Conservation (phyloP, 2,329 filamentous ascomycete species). For the Trichoderma aggressivum region DNA sequence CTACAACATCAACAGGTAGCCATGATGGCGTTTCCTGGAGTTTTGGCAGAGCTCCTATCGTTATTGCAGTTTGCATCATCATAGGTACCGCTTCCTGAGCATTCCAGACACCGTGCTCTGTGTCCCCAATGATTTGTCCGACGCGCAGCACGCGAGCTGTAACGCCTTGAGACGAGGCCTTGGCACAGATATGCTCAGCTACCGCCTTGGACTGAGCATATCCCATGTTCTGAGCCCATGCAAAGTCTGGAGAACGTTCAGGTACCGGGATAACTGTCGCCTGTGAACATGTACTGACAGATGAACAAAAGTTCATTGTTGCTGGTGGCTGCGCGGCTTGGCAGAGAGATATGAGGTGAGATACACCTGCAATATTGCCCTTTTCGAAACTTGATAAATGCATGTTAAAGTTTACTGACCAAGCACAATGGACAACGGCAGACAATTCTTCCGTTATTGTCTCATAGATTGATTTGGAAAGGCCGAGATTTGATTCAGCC, state of each 20-base stretch:
- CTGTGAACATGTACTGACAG: conserved; percentile 1
- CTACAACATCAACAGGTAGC: background rate
- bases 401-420: conserved; percentile 58
- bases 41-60: conserved; percentile 44
- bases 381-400: conserved; percentile 45
- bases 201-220: conserved; percentile 42
- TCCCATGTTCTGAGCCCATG: conserved; percentile 41
- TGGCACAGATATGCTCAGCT: conserved; percentile 36
- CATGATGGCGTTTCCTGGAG: conserved; percentile 7
- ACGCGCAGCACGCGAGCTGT: conserved; percentile 41
- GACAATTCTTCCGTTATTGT: conserved; percentile 29
- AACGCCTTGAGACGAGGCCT: conserved; percentile 35
- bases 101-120: conserved; percentile 47
- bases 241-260: conserved; percentile 30
- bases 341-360: background rate
- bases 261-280: background rate
- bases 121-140: conserved; percentile 50
- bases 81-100: conserved; percentile 49
- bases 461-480: conserved; percentile 9
- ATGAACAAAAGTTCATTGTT: conserved; percentile 10
- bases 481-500: background rate
- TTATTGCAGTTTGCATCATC: conserved; percentile 46
- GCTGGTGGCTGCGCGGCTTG: background rate
- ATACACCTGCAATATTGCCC: background rate
- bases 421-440: conserved; percentile 49